phyloP scores from a whole-genome alignment of 805 yeast genomes.

The Ogataea thermomethanolica region DNA sequence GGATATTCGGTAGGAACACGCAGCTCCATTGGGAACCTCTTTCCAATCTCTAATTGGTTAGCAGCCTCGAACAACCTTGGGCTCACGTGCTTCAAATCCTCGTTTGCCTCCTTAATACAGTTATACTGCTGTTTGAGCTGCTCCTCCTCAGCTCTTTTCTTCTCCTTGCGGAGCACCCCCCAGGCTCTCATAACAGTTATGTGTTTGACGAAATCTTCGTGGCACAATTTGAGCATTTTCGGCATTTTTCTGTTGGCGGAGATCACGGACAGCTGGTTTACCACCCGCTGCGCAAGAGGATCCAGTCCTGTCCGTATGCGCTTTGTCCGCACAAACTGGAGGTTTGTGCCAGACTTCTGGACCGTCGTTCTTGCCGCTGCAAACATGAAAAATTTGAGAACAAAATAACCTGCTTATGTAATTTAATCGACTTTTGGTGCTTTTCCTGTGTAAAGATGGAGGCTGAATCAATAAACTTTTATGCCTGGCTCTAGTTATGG shows the following conservation, averaged over 20 bases:
- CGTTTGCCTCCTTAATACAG: constrained; percentile 68
- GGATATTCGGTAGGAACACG: constrained; percentile 91
- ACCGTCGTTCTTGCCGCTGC: constrained; percentile 7
- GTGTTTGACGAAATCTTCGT: constrained; percentile 85
- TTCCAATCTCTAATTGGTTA: constrained; percentile 48
- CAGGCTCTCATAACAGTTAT: constrained; percentile 81
- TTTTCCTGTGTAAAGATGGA: constrained; percentile 5
- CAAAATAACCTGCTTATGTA: background rate
- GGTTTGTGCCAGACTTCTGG: constrained; percentile 23
- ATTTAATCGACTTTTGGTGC: background rate
- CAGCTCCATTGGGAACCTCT: constrained; percentile 76
- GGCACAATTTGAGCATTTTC: constrained; percentile 63
- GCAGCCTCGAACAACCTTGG: constrained; percentile 63
- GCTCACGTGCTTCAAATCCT: constrained; percentile 50
- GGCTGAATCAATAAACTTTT: background rate
- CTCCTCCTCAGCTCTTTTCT: constrained; percentile 40
- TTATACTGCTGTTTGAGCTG: constrained; percentile 59
- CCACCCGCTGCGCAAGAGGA: constrained; percentile 31
- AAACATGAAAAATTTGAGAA: constrained; percentile 13
- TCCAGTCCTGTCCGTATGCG: constrained; percentile 30
- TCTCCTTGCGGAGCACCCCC: constrained; percentile 56
- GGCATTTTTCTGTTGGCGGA: constrained; percentile 91
- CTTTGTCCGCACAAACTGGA: constrained; percentile 43
- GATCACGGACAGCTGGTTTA: constrained; percentile 68
- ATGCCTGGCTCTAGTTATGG: constrained; percentile 5